Base-by-base conservation (phyloP, 768 basidiomycete genomes). In the Exsudoporus frostii region DNA sequence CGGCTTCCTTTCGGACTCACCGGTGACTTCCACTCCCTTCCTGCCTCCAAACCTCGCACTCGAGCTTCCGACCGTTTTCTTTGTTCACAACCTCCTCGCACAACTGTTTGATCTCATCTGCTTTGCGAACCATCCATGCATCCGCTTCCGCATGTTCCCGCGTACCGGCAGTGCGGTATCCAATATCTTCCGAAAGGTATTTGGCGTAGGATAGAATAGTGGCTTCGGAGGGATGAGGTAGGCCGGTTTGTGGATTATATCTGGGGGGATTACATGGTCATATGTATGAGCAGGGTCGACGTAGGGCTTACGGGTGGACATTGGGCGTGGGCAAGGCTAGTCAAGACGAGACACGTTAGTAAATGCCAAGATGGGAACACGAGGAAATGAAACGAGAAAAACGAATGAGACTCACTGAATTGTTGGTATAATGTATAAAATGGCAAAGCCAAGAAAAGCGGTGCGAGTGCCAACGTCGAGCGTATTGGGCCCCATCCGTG, bases 1-100 rank as follows among this genome's bases (percentile, higher is more conserved):
- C 6, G 5, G 2, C 36, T 30, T 15, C 2, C 25, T 41, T 36
- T 25, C 20, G 54, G 37, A 73, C 86, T 62, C 59, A 93, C 92
- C 90, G 76, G 74, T 96, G 93, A 58, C 81, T 86, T 5, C 94
- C 93, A 56, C 84, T 90, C 2, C 94, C 93, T 60, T 86, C 79
- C 70, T 97, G 95, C 51, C 86, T 76, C 89, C 91, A 96, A 0
- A 95, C 84, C 64, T 97, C 92, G 62, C 96, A 94, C 64, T 95
- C 78, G n/a, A 96, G 72, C 41, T 85, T 85, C 43, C 85, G 73
- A 5, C 60, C 72, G 0, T 55, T 63, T 53, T 54, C 76, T 70
- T 65, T 67, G 30, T 65, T 65, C 7, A 79, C 76, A 27, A 82
- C 69, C 44, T 71, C 70, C 41, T 87, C 82, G 65, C 93, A 95